phyloP scores from a whole-genome alignment of 768 basidiomycete species.

The Coprinellus aureogranulatus region DNA sequence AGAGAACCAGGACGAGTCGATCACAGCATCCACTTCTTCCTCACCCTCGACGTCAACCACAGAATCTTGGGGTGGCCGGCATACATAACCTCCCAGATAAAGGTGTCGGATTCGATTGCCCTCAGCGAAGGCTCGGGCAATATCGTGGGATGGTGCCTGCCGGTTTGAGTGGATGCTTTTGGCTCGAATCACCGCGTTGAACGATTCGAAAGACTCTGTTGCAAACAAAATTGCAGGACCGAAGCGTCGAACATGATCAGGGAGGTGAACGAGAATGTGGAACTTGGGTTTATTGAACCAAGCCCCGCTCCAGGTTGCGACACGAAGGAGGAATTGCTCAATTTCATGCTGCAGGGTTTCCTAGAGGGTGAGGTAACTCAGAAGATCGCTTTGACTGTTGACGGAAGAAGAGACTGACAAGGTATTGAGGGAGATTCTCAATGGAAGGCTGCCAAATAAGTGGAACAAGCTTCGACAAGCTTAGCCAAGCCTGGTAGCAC shows the following conservation, averaged over 20 bases:
- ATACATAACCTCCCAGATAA: background rate
- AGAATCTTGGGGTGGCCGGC: background rate
- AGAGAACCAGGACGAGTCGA: background rate
- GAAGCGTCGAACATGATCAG: conserved; percentile 34
- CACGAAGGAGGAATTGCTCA: conserved; percentile 31
- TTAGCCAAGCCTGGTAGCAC: conserved; percentile 27
- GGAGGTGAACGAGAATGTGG: conserved; percentile 38
- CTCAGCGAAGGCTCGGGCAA: conserved; percentile 17
- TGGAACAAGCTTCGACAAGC: conserved; percentile 30
- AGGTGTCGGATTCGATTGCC: background rate
- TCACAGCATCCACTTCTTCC: background rate
- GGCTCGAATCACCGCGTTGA: conserved; percentile 33
- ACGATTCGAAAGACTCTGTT: conserved; percentile 43
- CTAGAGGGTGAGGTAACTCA: background rate
- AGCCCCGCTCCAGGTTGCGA: conserved; percentile 23
- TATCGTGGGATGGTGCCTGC: conserved; percentile 31
- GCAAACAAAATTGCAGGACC: conserved; percentile 44
- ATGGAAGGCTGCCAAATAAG: conserved; percentile 43
- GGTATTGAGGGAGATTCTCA: conserved; percentile 26
- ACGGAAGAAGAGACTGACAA: conserved; percentile 4
- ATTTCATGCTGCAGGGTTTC: conserved; percentile 31
- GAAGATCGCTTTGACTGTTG: background rate
- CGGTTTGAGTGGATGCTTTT: conserved; percentile 33
- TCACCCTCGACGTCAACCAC: too few species aligned
- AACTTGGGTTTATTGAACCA: conserved; percentile 48